Conservation (phyloP, 2,329 filamentous ascomycete genomes). For the Paraphaeosphaeria sporulosa region DNA sequence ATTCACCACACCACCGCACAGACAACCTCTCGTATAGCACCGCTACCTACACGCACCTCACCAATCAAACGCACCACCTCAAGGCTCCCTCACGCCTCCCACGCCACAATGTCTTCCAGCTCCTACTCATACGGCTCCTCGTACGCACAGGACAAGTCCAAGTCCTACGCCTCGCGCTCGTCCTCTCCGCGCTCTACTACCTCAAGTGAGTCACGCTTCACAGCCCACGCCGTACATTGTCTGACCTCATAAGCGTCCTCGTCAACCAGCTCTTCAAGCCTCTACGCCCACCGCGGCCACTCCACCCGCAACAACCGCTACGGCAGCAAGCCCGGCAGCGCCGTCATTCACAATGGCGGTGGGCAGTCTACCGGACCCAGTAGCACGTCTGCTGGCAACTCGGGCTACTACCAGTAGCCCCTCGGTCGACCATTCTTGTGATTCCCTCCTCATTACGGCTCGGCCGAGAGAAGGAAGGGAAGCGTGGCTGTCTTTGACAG, state of each 20-base stretch:
- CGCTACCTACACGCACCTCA: constrained; percentile 18
- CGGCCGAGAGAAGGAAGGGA: constrained; percentile 1
- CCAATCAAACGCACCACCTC: constrained; percentile 21
- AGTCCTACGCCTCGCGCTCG: constrained; percentile 34
- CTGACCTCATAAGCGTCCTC: constrained; percentile 29
- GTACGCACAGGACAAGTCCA: constrained; percentile 34
- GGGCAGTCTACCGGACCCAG: constrained; percentile 38
- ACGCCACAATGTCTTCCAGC: constrained; percentile 35
- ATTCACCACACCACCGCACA: background rate
- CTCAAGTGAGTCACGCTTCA: constrained; percentile 27
- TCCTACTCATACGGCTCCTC: constrained; percentile 31
- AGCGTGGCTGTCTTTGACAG: constrained; percentile 6
- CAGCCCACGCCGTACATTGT: background rate
- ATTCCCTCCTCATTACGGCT: constrained; percentile 3
- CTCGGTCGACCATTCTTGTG: background rate
- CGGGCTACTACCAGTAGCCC: constrained; percentile 38
- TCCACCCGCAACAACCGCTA: constrained; percentile 35
- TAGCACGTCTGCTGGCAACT: constrained; percentile 36
- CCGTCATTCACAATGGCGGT: constrained; percentile 37
- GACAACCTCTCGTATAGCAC: constrained; percentile 18
- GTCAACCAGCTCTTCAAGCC: constrained; percentile 24
- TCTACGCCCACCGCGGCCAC: constrained; percentile 33
- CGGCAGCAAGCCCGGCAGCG: constrained; percentile 32
- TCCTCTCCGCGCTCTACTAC: constrained; percentile 25
- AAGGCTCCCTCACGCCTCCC: constrained; percentile 24